Base-by-base conservation (phyloP, 352 stramenopile genomes). In the Phytophthora syringae region DNA sequence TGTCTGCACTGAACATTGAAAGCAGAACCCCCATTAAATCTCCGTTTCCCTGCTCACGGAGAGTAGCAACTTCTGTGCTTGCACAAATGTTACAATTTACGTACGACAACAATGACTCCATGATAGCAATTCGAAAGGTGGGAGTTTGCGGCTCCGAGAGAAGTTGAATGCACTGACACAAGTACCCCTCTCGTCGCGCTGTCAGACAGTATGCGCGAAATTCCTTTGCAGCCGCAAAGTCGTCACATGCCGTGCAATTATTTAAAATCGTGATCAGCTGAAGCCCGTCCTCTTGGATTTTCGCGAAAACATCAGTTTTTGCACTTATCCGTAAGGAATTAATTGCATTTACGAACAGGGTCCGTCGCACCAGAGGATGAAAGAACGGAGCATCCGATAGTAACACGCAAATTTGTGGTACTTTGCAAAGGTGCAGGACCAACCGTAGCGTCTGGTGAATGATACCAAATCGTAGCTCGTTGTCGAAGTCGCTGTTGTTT, bases 11-110 rank as follows among this genome's bases (percentile, higher is more conserved):
- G 18, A 51, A 18, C 10, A 36, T 57, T 6, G 9, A 22, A 18
- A 60, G n/a, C n/a, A 70, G 28, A 7, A 44, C 18, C 7, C 43
- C 9, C 42, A 70, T 62, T 21, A 70, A 66, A 16, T 70, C 63
- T 5, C 34, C 48, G 44, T 61, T 20, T 9, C 25, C 44, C 11
- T 52, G 24, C 18, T 61, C 32, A 28, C 63, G 48, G 5, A 70
- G n/a, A 16, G 32, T 15, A 28, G 25, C 56, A 39, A 70, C 32
- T 24, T 70, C 63, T 25, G 2, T 15, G n/a, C 63, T 34, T 10
- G 47, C 63, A n/a, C 47, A 16, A 39, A 61, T 47, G 36, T 70
- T 61, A 3, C 30, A n/a, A 7, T n/a, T 15, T 27, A 61, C 15
- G 32, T 70, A 70, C 7, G 48, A 7, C 3, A 34, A 18, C 49